Evolutionary conservation across 1,284 basidiomycete species (phyloP).

Genomic region (Agaricales sp.): DNA sequence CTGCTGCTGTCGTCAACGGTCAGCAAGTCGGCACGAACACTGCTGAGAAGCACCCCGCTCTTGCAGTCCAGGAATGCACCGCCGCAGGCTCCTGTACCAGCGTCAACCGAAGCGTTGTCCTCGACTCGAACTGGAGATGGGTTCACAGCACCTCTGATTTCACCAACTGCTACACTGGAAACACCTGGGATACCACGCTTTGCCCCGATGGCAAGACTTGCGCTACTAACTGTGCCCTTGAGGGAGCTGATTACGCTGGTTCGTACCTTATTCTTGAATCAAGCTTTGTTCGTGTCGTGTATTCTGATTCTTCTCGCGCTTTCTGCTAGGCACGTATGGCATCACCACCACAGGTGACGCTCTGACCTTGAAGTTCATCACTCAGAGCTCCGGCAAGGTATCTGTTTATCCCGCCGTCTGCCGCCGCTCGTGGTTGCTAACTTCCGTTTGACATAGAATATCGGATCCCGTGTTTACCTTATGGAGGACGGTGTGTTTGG

Average conservation of each 20-base stretch:
- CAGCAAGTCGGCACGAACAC: constrained; percentile 29
- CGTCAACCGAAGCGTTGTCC: constrained; percentile 22
- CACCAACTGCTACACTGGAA: constrained; percentile 47
- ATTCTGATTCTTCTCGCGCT: constrained; percentile 28
- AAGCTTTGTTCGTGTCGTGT: constrained; percentile 17
- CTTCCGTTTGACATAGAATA: constrained; percentile 31
- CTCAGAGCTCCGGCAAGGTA: constrained; percentile 14
- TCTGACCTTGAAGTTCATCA: constrained; percentile 42
- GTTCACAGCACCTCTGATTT: constrained; percentile 28
- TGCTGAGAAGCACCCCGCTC: constrained; percentile 29
- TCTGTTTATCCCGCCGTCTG: constrained; percentile 6
- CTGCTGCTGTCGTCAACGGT: constrained; percentile 20
- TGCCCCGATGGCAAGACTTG: constrained; percentile 39
- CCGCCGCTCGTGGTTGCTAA: constrained; percentile 5
- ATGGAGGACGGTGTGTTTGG: constrained; percentile 28
- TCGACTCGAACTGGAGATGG: constrained; percentile 49
- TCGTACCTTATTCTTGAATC: constrained; percentile 26
- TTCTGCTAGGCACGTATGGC: constrained; percentile 27
- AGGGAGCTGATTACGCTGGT: constrained; percentile 24
- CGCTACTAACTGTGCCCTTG: constrained; percentile 38
- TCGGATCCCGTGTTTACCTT: constrained; percentile 48
- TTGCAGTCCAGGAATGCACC: constrained; percentile 30
- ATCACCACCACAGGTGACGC: constrained; percentile 29
- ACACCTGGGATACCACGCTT: constrained; percentile 35
- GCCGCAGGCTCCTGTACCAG: constrained; percentile 27